Conservation (phyloP, 1,284 basidiomycete species). For the Inonotus obliquus region DNA sequence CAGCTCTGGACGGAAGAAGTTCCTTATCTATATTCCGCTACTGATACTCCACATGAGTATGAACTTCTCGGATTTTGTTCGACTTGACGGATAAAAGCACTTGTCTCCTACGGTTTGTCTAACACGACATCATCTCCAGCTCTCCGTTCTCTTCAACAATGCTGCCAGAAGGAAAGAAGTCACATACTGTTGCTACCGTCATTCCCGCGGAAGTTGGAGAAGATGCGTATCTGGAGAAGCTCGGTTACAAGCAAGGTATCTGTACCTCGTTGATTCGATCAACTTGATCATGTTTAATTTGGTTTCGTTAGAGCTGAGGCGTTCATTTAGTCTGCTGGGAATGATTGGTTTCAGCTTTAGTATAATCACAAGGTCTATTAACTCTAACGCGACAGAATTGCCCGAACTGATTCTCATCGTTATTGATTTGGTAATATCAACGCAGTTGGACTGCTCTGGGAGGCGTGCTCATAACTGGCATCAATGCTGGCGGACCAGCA, state of each 20-base stretch:
- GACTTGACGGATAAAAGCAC: neutral
- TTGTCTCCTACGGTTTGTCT: neutral
- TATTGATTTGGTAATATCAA: neutral
- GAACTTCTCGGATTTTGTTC: neutral
- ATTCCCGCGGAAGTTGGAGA: conserved; percentile 9
- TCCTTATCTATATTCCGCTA: neutral
- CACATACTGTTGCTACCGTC: neutral
- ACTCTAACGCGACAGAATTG: neutral
- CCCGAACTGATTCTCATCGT: no score
- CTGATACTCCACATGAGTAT: neutral
- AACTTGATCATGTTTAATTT: neutral
- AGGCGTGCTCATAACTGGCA: conserved; percentile 18
- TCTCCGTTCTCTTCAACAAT: neutral
- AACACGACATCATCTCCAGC: neutral
- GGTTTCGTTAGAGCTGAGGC: conserved; percentile 10
- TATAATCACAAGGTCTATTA: conserved; percentile 15
- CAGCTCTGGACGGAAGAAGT: neutral
- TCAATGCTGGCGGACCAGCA: conserved; percentile 17
- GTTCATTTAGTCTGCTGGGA: conserved; percentile 16
- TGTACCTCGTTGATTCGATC: neutral
- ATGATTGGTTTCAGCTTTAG: conserved; percentile 20
- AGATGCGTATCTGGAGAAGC: conserved; percentile 16
- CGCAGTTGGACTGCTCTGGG: conserved; percentile 17
- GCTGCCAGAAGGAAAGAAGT: neutral
- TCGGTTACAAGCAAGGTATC: conserved; percentile 16